phyloP scores from a whole-genome alignment of 129 eudicot species.

The carrot (Daucus carota) region DNA sequence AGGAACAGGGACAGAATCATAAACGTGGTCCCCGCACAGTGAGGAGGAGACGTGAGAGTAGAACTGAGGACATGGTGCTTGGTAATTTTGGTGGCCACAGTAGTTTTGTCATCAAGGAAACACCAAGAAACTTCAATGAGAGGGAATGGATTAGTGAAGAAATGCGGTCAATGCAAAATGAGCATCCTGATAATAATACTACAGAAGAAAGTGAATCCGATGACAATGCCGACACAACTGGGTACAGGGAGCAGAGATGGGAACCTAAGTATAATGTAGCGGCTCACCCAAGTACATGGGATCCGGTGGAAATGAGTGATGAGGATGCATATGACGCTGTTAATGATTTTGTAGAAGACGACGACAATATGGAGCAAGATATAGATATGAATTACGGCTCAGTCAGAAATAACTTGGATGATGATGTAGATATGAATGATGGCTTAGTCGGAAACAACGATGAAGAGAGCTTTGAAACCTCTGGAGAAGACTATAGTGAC shows the following conservation, averaged over 20 bases:
- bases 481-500: constrained; percentile 56
- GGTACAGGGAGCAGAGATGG: constrained; percentile 35
- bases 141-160: constrained; percentile 34
- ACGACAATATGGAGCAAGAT: constrained; percentile 30
- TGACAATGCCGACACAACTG: constrained; percentile 25
- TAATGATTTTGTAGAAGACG: constrained; percentile 30
- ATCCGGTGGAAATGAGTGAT: constrained; percentile 36
- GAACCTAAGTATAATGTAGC: constrained; percentile 31
- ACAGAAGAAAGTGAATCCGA: constrained; percentile 43
- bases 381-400: constrained; percentile 28
- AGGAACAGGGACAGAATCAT: constrained; percentile 30
- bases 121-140: constrained; percentile 18
- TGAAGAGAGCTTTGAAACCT: constrained; percentile 50
- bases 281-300: constrained; percentile 28
- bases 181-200: constrained; percentile 32
- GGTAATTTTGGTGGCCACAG: constrained; percentile 16
- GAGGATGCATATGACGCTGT: constrained; percentile 44
- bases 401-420: constrained; percentile 10
- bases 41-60: constrained; percentile 41
- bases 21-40: constrained; percentile 59
- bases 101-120: constrained; percentile 8
- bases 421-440: constrained; percentile 21
- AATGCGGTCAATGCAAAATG: constrained; percentile 14
- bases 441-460: constrained; percentile 25
- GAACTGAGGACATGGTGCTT: constrained; percentile 16